A percentile compares a stretch with the other conserved stretches of the same genome.
Evolutionary conservation across 768 basidiomycete species (phyloP).

Genomic region (Paxillus involutus): DNA sequence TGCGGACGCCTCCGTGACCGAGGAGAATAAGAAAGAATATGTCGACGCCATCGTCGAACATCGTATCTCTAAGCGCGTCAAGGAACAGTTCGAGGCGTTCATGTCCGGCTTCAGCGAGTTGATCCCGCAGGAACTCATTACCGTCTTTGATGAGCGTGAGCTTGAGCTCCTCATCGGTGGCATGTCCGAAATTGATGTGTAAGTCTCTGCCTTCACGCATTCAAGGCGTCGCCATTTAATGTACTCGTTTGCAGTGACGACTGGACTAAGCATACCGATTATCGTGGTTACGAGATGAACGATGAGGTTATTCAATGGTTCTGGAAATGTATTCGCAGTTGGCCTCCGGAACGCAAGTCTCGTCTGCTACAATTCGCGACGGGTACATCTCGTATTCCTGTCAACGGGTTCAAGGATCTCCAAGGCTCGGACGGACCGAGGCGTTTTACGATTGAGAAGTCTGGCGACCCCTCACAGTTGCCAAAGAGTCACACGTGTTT

Average conservation of each 20-base stretch:
- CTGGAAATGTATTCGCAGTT: conserved; percentile 98
- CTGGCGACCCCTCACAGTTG: conserved; percentile 92
- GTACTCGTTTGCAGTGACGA: conserved; percentile 61
- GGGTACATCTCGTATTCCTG: conserved; percentile 94
- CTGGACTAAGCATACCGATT: conserved; percentile 99
- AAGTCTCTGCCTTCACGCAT: conserved; percentile 35
- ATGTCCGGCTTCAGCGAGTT: conserved; percentile 99
- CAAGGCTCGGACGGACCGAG: conserved; percentile 98
- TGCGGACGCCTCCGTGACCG: conserved; percentile 80
- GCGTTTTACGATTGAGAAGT: conserved; percentile 98
- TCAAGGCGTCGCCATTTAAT: not conserved
- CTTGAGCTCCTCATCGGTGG: conserved; percentile 96
- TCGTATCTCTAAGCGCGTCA: conserved; percentile 95
- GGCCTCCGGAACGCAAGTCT: conserved; percentile 98
- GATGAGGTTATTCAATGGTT: conserved; percentile 99
- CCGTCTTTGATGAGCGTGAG: conserved; percentile 98
- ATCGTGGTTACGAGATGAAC: conserved; percentile 92
- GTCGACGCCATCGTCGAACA: conserved; percentile 94
- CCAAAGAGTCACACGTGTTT: conserved; percentile 98
- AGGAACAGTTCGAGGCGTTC: conserved; percentile 99
- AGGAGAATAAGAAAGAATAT: conserved; percentile 99
- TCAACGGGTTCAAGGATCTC: conserved; percentile 98
- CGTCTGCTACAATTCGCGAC: conserved; percentile 96
- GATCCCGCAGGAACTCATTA: conserved; percentile 96
- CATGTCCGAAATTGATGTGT: conserved; percentile 99